phyloP scores from a whole-genome alignment of 2,329 filamentous ascomycete species.

The Celoporthe dispersa region DNA sequence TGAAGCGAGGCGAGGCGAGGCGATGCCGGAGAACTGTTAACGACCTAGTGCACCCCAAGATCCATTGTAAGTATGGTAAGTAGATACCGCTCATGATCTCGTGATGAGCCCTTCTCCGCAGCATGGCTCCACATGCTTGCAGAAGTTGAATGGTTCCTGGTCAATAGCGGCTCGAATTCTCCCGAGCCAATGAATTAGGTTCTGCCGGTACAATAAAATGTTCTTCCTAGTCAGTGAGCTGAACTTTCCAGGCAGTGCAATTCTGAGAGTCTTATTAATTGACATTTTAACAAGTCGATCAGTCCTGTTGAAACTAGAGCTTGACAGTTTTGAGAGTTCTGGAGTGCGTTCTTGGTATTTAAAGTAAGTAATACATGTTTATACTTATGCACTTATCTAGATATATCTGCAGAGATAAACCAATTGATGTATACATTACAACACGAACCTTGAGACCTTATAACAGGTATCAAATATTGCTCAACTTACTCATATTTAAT shows the following conservation, averaged over 20 bases:
- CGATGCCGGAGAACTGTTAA: too few relatives aligned
- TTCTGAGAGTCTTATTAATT: too few relatives aligned
- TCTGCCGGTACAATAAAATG: background rate
- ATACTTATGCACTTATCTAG: too few relatives aligned
- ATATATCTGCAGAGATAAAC: too few relatives aligned
- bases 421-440: too few relatives aligned
- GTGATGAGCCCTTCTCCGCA: constrained; percentile 3
- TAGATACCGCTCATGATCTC: background rate
- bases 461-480: background rate
- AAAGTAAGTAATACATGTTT: too few relatives aligned
- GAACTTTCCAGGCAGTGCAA: too few relatives aligned
- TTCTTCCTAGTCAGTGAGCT: too few relatives aligned
- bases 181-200: background rate
- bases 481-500: background rate
- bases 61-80: background rate
- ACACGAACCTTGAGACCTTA: background rate
- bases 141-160: background rate
- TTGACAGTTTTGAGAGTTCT: too few relatives aligned
- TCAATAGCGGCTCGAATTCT: background rate
- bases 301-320: too few relatives aligned
- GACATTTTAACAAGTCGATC: too few relatives aligned
- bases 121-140: background rate
- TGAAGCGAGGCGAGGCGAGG: background rate
- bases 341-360: too few relatives aligned
- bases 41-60: background rate